These are phyloP conservation scores for Backusella liffmaniae DNA, from an alignment of 192 early-diverging fungal species.

Conservation along the genomic window DNA sequence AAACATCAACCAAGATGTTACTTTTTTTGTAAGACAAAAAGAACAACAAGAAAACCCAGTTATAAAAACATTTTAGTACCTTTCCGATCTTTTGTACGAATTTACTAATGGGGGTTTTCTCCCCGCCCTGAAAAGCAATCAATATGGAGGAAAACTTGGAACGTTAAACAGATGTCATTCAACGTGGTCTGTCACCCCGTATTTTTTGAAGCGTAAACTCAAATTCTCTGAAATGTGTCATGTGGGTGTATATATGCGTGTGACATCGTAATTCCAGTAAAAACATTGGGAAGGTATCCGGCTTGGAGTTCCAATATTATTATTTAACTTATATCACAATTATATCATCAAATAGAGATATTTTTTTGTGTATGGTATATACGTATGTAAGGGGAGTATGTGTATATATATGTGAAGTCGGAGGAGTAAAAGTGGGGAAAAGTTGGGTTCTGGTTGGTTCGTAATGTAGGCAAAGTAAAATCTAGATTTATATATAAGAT, in stretches of 20 bases:
- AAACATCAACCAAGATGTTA: not conserved
- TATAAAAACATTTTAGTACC: not conserved
- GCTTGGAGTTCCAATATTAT: not conserved
- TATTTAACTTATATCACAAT: not conserved
- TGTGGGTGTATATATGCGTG: not conserved
- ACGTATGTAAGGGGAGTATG: not conserved
- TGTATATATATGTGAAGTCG: not conserved
- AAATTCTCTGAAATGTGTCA: not conserved
- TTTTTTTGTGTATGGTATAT: not conserved
- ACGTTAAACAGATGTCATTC: not conserved
- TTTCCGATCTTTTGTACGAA: not conserved
- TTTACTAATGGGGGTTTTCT: conserved; percentile 7
- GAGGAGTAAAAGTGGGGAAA: not conserved
- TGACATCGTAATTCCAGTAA: not conserved
- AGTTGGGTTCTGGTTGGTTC: not conserved
- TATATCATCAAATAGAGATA: not conserved
- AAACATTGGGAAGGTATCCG: not conserved
- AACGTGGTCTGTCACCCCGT: not conserved
- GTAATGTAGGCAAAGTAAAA: not conserved
- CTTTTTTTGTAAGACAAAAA: not conserved
- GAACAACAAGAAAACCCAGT: not conserved
- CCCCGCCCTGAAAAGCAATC: not conserved
- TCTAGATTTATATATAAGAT: not conserved
- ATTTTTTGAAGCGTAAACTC: not conserved
- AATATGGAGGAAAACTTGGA: not conserved